Evolutionary conservation across 441 rosid genomes (phyloP), one percentile per base, ranked within the genome.

Genomic region (Breynia disticha): DNA sequence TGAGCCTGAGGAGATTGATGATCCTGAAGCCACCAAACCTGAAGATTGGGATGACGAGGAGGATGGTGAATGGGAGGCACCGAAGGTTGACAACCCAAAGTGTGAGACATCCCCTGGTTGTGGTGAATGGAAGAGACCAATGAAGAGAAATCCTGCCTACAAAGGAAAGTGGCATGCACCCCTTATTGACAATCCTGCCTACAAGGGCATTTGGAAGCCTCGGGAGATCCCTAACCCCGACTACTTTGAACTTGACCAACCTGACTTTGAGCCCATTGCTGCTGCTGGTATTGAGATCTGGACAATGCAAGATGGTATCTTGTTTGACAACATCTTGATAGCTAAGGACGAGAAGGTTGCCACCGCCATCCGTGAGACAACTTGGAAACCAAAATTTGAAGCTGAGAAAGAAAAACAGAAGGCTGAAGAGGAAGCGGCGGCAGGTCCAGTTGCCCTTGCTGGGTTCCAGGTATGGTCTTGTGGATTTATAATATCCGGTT

Each of bases 41-140:
- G 97, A 91, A 63, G 98, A 91, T 68, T 88, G 98, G 98, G 95
- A 88, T 68, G 98, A 91, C 0, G 98, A 91, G 66, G 98, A 91
- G 71, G 98, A 91, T 72, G 98, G 98, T 66, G 86, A 80, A 66
- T 91, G 90, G 90, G 98, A 91, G 59, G 90, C 95, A 11, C 97
- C 95, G 4, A 88, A 86, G 77, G 66, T 82, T 59, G 94, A 81
- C 54, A 91, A 91, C 73, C 94, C 97, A 24, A 86, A 80, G 57
- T 91, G 98, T 71, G 87, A 77, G 63, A n/a, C 69, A 46, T 89
- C 78, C 55, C 97, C 98, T 2, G 98, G 97, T 46, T 91, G 98
- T 57, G 98, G 98, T 44, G 90, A 84, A 67, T 91, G 98, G 97
- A 84, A 82, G 79, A 88, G 69, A 73, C 97, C 98, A 17, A 76